Evolutionary conservation across 2,329 filamentous ascomycete genomes (phyloP).

Genomic region (Cercospora zeina): DNA sequence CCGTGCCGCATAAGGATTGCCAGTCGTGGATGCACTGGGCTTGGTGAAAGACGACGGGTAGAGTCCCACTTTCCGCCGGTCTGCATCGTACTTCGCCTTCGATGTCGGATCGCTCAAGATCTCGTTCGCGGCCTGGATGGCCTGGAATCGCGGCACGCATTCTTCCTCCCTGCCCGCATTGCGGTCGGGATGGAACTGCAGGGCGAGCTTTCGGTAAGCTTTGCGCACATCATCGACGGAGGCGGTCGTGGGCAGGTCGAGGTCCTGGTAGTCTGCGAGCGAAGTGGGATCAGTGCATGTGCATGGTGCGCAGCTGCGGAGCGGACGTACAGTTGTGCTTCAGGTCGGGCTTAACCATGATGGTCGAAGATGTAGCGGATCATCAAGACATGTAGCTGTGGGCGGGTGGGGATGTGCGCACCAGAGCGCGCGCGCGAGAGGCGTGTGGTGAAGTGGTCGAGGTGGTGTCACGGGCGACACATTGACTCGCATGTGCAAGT

Average conservation of each 20-base stretch:
- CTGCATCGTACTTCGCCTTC: slow-evolving; percentile 63
- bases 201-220: slow-evolving; percentile 79
- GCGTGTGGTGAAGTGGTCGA: slow-evolving; percentile 3
- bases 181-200: slow-evolving; percentile 85
- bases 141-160: slow-evolving; percentile 78
- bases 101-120: slow-evolving; percentile 63
- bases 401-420: slow-evolving; percentile 15
- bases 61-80: slow-evolving; percentile 55
- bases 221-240: slow-evolving; percentile 77
- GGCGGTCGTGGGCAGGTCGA: slow-evolving; percentile 69
- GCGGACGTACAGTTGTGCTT: slow-evolving; percentile 34
- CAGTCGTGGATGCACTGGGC: slow-evolving; percentile 31
- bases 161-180: slow-evolving; percentile 81
- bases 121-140: slow-evolving; percentile 83
- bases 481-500: slow-evolving; percentile 19
- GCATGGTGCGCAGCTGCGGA: neutral
- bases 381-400: slow-evolving; percentile 19
- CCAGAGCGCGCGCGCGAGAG: slow-evolving; percentile 3
- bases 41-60: slow-evolving; percentile 29
- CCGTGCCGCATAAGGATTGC: slow-evolving; percentile 45
- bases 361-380: slow-evolving; percentile 26
- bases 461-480: slow-evolving; percentile 20
- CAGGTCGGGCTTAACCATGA: slow-evolving; percentile 41
- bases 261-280: slow-evolving; percentile 61
- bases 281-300: slow-evolving; percentile 15